Evolutionary conservation across 768 basidiomycete genomes (phyloP).

Genomic region (Pleurotus djamor): DNA sequence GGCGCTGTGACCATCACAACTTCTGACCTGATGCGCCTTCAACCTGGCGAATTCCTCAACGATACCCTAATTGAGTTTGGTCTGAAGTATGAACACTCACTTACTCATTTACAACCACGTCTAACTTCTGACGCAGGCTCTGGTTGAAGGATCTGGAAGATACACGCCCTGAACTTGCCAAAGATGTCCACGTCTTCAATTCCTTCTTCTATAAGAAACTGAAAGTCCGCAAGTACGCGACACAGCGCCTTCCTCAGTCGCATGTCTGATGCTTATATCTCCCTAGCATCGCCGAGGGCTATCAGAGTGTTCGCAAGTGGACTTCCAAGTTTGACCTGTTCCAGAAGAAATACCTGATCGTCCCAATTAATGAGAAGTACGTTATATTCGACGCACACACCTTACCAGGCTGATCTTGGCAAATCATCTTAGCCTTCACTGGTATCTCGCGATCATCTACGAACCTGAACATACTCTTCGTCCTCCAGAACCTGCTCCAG

Average conservation of each 20-base stretch:
- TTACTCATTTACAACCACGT: neutral
- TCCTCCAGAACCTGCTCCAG: constrained; percentile 25
- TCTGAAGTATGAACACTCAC: constrained; percentile 63
- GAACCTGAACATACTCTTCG: constrained; percentile 67
- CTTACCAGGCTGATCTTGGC: neutral
- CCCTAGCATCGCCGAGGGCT: constrained; percentile 58
- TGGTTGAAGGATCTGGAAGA: constrained; percentile 64
- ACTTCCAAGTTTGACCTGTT: constrained; percentile 88
- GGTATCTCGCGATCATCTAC: constrained; percentile 95
- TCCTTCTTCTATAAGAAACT: constrained; percentile 99
- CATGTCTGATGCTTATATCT: neutral
- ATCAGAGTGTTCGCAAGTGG: constrained; percentile 90
- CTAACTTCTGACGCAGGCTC: constrained; percentile 39
- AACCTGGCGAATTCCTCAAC: constrained; percentile 86
- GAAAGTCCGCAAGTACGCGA: constrained; percentile 58
- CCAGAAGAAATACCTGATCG: constrained; percentile 86
- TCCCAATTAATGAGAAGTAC: constrained; percentile 98
- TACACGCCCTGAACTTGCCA: constrained; percentile 57
- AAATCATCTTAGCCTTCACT: constrained; percentile 69
- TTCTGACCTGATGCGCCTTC: constrained; percentile 72
- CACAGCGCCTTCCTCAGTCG: neutral
- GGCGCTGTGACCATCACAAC: constrained; percentile 82
- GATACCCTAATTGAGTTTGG: constrained; percentile 97
- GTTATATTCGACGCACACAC: neutral
- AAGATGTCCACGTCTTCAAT: constrained; percentile 87